phyloP scores from a whole-genome alignment of 2,329 filamentous ascomycete species.

The Diaporthe citri region DNA sequence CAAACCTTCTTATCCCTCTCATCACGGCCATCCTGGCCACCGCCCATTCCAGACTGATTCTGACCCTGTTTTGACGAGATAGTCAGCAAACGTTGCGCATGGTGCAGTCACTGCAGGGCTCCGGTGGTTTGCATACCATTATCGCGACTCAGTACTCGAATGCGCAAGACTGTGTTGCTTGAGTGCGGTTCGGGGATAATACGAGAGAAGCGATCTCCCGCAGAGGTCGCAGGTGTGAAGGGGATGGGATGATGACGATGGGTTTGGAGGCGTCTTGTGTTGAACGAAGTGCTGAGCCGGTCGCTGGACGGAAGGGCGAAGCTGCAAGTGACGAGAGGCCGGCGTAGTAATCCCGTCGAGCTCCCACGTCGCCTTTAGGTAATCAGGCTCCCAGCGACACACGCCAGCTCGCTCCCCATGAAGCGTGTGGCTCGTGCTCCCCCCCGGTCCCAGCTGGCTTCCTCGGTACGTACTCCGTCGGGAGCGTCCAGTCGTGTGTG shows the following conservation, averaged over 20 bases:
- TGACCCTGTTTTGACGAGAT: constrained; percentile 71
- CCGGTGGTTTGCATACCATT: constrained; percentile 46
- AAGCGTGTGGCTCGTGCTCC: constrained; percentile 20
- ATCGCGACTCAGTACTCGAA: constrained; percentile 32
- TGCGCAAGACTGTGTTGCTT: neutral
- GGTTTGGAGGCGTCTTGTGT: neutral
- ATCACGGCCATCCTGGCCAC: constrained; percentile 78
- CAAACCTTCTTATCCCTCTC: constrained; percentile 94
- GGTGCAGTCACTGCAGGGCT: neutral
- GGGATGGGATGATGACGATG: neutral
- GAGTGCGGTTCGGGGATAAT: neutral
- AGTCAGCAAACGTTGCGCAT: constrained; percentile 20
- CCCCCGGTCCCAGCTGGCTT: constrained; percentile 1
- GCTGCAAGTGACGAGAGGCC: constrained; percentile 23
- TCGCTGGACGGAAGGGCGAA: constrained; percentile 26
- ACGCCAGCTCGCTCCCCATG: constrained; percentile 29
- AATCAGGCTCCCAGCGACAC: constrained; percentile 40
- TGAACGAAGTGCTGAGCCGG: neutral
- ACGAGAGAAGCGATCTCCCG: neutral
- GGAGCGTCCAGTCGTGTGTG: neutral
- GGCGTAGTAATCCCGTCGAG: constrained; percentile 6
- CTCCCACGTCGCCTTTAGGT: constrained; percentile 31
- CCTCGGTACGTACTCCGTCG: neutral
- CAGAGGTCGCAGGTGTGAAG: neutral
- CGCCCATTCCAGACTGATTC: constrained; percentile 89